Percentiles rank a stretch among this genome's conserved stretches.
phyloP scores from a whole-genome alignment of 805 yeast genomes.

The Metschnikowia arizonensis region DNA sequence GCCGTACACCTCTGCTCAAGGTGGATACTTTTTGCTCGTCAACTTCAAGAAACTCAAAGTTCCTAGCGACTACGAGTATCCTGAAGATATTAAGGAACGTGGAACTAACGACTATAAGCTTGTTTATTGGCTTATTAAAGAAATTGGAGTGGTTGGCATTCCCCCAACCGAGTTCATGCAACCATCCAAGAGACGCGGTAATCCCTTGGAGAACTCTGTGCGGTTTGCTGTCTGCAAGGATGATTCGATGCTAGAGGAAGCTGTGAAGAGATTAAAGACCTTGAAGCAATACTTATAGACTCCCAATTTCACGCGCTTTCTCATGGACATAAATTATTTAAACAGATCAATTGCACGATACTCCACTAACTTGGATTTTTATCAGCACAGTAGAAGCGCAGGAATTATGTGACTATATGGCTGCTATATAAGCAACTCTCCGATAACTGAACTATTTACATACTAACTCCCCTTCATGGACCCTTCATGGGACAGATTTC shows the following conservation, averaged over 20 bases:
- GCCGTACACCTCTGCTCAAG: slow-evolving; percentile 88
- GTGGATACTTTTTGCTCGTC: slow-evolving; percentile 89
- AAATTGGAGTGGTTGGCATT: slow-evolving; percentile 90
- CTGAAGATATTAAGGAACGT: slow-evolving; percentile 59
- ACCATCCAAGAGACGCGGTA: slow-evolving; percentile 54
- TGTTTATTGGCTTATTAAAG: slow-evolving; percentile 90
- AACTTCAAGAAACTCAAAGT: slow-evolving; percentile 79
- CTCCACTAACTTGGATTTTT: neutral
- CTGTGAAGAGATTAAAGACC: slow-evolving; percentile 68
- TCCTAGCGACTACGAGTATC: slow-evolving; percentile 69
- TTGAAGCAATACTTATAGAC: slow-evolving; percentile 54
- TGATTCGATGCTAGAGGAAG: slow-evolving; percentile 72
- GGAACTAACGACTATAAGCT: slow-evolving; percentile 79
- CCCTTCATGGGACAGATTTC: no score
- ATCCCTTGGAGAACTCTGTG: slow-evolving; percentile 75
- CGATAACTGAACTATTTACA: neutral
- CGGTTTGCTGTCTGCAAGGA: slow-evolving; percentile 97
- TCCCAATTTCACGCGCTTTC: neutral
- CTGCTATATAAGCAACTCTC: neutral
- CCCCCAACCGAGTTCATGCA: slow-evolving; percentile 96
- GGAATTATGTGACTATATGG: neutral
- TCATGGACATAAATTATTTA: neutral
- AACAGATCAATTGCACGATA: neutral
- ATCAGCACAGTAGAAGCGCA: neutral
- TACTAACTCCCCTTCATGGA: no score